These are phyloP conservation scores for Pelargonium myrrhifolium DNA, from an alignment of 441 rosid species.

Conservation along the genomic window DNA sequence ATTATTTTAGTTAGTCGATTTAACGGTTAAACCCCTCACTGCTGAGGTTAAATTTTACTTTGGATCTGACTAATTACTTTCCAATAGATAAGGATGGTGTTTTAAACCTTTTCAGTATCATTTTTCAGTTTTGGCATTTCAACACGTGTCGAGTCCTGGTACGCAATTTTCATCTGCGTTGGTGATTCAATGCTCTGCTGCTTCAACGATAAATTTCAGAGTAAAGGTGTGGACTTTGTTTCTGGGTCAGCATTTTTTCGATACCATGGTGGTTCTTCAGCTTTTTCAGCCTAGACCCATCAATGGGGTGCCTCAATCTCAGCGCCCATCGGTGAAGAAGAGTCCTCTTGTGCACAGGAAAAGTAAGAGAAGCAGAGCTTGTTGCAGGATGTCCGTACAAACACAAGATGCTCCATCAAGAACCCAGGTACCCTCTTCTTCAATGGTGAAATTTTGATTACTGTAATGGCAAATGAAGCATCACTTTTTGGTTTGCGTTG, in stretches of 20 bases:
- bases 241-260: constrained; percentile 7
- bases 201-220: background rate
- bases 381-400: constrained; percentile 6
- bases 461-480: background rate
- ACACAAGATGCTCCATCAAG: constrained; percentile 17
- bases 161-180: constrained; percentile 16
- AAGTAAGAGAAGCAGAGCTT: background rate
- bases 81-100: no score
- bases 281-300: constrained; percentile 27
- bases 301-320: constrained; percentile 28
- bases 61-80: no score
- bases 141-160: constrained; percentile 42
- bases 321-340: background rate
- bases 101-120: no score
- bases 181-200: background rate
- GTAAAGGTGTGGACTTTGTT: constrained; percentile 7
- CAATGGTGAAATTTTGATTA: background rate
- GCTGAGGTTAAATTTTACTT: no score
- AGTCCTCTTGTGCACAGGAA: background rate
- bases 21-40: no score
- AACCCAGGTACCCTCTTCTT: constrained; percentile 13
- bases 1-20: no score
- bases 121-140: constrained; percentile 4
- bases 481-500: constrained; percentile 14
- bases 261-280: constrained; percentile 3